phyloP scores from a whole-genome alignment of 352 stramenopile species.

The Phytophthora foliorum region DNA sequence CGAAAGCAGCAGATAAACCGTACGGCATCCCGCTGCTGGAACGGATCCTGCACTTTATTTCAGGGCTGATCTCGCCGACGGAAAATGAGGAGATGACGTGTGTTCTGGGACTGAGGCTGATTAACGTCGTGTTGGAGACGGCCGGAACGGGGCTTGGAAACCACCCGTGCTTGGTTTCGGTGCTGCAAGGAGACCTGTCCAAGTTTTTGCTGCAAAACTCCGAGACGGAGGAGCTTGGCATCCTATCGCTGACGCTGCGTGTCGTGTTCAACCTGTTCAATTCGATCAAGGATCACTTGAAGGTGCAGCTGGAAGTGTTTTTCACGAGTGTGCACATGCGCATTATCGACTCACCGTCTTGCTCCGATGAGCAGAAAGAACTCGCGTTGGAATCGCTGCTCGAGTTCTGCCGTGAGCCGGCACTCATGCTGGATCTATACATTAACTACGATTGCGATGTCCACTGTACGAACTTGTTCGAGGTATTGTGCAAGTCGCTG shows the following conservation, averaged over 20 bases:
- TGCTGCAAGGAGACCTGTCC: conserved; percentile 96
- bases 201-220: conserved; percentile 97
- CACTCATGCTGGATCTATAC: conserved; percentile 98
- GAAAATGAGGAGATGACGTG: conserved; percentile 92
- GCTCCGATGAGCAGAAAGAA: conserved; percentile 88
- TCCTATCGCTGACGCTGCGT: conserved; percentile 93
- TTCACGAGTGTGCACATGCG: conserved; percentile 98
- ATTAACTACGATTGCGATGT: conserved; percentile 99
- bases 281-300: conserved; percentile 98
- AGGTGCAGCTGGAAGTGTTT: conserved; percentile 99
- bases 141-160: conserved; percentile 87
- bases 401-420: conserved; percentile 98
- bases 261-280: conserved; percentile 99
- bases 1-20: conserved; percentile 44
- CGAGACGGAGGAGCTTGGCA: conserved; percentile 95
- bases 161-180: conserved; percentile 84
- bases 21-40: conserved; percentile 93
- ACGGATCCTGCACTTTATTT: conserved; percentile 95
- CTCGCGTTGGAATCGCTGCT: conserved; percentile 94
- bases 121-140: conserved; percentile 98
- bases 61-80: conserved; percentile 93
- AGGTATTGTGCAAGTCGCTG: conserved; percentile 96
- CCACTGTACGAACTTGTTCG: conserved; percentile 99
- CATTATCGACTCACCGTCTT: conserved; percentile 91
- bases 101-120: conserved; percentile 93